Base-by-base conservation (phyloP, 2,329 filamentous ascomycete genomes). In the Phaeophleospora eucalypticola region DNA sequence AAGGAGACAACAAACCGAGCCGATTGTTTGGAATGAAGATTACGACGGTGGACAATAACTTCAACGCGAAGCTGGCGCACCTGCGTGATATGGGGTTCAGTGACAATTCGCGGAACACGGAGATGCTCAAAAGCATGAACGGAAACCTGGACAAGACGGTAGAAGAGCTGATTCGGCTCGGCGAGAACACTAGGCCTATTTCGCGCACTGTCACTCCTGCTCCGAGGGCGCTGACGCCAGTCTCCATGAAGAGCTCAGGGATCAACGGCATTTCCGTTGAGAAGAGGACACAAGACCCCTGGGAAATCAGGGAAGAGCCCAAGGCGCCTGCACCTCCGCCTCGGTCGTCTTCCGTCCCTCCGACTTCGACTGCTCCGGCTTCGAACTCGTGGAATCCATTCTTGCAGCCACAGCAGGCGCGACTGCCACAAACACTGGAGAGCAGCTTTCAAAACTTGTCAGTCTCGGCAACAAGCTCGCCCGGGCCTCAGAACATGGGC, bases 21-120 rank as follows among this genome's bases (percentile, higher is more conserved):
- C 60, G 62, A 43, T 40, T 65, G 38, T 65, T 65, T 45, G 62
- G 63, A 19, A 65, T 65, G 63, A 64, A 58, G 46, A 65, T 64
- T 39, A 63, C 61, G 9, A 83, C 80, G 38, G 73, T 93, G 19
- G 78, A 73, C 49, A 72, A 86, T 56, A 82, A 83, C 48, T 77
- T 83, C 45, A 88, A 94, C 36, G 76, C 78, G 41, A 97, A 97
- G 66, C 69, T 97, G 64, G 74, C 76, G 2, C 83, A 81, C 43
- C 71, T 98, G 47, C 80, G 83, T 45, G 89, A 96, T 46, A 95
- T 97, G 89, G 93, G 93, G 0, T 98, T 98, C 60, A 74, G 73
- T 3, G 89, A 98, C 63, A 82, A 85, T 35, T 87, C 85, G 58
- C 81, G 86, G 49, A 97, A 96, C 62, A 76, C 81, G 3, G 82